Percentiles rank a stretch among this genome's conserved stretches.
Evolutionary conservation across 1,284 basidiomycete species (phyloP).

Genomic region (Cryptococcus sp.): DNA sequence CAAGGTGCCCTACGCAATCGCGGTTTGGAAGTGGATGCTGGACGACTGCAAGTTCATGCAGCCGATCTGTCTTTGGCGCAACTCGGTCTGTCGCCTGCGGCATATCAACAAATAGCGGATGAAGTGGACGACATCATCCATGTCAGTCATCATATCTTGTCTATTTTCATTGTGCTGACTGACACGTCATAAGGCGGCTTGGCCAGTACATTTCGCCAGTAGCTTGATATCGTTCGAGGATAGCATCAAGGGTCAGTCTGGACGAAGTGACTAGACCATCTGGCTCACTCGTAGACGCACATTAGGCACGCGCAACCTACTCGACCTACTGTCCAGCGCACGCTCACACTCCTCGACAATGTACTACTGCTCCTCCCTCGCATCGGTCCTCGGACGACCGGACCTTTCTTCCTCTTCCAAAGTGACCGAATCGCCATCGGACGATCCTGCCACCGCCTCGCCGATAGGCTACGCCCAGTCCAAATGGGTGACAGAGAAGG

Average conservation of each 20-base stretch:
- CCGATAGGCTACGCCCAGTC: constrained; percentile 53
- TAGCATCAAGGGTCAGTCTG: constrained; percentile 31
- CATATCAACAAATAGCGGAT: constrained; percentile 17
- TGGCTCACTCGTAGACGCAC: neutral
- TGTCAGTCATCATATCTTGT: constrained; percentile 20
- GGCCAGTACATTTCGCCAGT: constrained; percentile 48
- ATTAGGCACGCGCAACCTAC: constrained; percentile 30
- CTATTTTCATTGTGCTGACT: neutral
- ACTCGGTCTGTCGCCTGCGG: constrained; percentile 18
- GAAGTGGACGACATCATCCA: constrained; percentile 28
- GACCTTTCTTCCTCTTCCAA: neutral
- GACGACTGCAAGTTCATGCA: constrained; percentile 9
- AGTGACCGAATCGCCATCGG: constrained; percentile 35
- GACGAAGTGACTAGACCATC: neutral
- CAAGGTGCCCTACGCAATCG: constrained; percentile 17
- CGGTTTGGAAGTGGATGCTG: constrained; percentile 3
- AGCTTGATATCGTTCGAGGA: constrained; percentile 38
- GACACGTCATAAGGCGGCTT: constrained; percentile 36
- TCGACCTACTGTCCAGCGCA: constrained; percentile 23
- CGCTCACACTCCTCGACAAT: constrained; percentile 11
- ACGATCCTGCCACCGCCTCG: constrained; percentile 44
- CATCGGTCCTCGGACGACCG: constrained; percentile 29
- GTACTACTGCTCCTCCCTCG: constrained; percentile 40
- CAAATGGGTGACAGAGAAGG: constrained; percentile 55
- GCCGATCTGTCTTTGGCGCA: constrained; percentile 16